These are phyloP conservation scores for Cutaneotrichosporon arboriforme DNA, from an alignment of 1,284 basidiomycete genomes.

Conservation along the genomic window DNA sequence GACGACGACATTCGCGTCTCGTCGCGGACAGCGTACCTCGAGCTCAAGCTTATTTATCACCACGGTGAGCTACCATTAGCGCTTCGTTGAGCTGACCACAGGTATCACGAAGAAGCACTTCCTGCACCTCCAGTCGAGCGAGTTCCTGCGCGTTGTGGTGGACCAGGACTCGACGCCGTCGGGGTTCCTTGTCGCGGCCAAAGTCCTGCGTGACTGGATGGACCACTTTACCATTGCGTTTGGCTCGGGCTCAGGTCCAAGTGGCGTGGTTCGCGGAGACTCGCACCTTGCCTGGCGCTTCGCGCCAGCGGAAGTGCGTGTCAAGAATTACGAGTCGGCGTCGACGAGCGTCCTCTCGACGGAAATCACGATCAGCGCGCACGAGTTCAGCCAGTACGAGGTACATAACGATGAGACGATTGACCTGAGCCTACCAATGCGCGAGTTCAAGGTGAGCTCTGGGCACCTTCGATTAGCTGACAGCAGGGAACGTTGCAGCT, in stretches of 20 bases:
- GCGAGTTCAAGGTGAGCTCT: constrained; percentile 45
- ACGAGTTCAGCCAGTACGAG: constrained; percentile 43
- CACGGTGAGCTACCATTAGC: constrained; percentile 39
- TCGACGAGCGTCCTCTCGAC: constrained; percentile 26
- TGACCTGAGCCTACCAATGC: constrained; percentile 45
- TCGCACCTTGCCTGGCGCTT: constrained; percentile 47
- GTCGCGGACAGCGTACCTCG: constrained; percentile 10
- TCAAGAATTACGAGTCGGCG: constrained; percentile 39
- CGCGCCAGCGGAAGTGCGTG: constrained; percentile 29
- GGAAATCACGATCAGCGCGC: constrained; percentile 39
- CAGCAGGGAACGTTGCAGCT: constrained; percentile 40
- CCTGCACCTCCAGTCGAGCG: constrained; percentile 39
- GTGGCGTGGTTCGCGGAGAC: constrained; percentile 17
- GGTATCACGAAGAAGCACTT: constrained; percentile 46
- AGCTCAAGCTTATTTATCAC: constrained; percentile 43
- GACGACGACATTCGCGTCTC: constrained; percentile 13
- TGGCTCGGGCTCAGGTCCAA: constrained; percentile 4
- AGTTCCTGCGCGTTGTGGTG: constrained; percentile 41
- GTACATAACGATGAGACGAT: constrained; percentile 18
- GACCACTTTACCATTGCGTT: constrained; percentile 43
- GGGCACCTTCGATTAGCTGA: not conserved
- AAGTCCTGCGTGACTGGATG: constrained; percentile 42
- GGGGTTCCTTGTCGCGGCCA: constrained; percentile 36
- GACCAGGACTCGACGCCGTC: constrained; percentile 41
- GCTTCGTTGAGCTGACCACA: constrained; percentile 9